phyloP scores from a whole-genome alignment of 805 yeast genomes.

The Tetrapisispora taiwanensis region DNA sequence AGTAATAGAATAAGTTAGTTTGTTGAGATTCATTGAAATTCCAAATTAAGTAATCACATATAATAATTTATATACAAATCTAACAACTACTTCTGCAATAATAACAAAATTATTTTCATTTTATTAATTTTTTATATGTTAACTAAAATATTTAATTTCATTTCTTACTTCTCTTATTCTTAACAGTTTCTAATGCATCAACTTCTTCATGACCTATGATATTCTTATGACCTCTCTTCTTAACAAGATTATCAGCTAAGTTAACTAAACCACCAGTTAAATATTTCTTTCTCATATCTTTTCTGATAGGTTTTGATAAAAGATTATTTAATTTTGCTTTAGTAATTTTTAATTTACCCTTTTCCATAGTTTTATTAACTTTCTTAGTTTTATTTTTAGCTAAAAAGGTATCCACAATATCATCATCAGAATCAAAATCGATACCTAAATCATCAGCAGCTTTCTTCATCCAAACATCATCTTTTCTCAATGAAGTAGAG shows the following conservation, averaged over 20 bases:
- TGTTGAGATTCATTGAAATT: too few relatives aligned
- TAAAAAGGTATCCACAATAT: constrained; percentile 32
- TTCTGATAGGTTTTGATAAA: constrained; percentile 46
- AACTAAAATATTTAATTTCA: not conserved
- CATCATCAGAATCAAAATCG: constrained; percentile 57
- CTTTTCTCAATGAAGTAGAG: constrained; percentile 50
- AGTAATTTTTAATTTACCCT: constrained; percentile 37
- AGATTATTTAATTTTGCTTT: constrained; percentile 45
- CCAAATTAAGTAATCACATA: not conserved
- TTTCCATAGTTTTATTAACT: constrained; percentile 42
- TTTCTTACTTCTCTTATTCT: constrained; percentile 19
- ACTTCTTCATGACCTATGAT: constrained; percentile 62
- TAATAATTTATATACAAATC: too few relatives aligned
- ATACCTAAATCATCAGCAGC: constrained; percentile 92
- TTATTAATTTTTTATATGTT: not conserved
- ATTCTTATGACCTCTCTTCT: constrained; percentile 53
- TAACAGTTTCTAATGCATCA: constrained; percentile 59
- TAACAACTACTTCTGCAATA: too few relatives aligned
- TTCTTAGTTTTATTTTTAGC: constrained; percentile 52
- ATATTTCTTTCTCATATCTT: constrained; percentile 58
- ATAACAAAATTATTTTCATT: not conserved
- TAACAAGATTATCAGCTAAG: constrained; percentile 65
- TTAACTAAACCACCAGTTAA: constrained; percentile 71
- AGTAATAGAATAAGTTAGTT: too few relatives aligned
- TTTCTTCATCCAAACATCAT: constrained; percentile 70